These are phyloP conservation scores for Diplogelasinospora grovesii DNA, from an alignment of 495 filamentous ascomycete species.

Conservation along the genomic window DNA sequence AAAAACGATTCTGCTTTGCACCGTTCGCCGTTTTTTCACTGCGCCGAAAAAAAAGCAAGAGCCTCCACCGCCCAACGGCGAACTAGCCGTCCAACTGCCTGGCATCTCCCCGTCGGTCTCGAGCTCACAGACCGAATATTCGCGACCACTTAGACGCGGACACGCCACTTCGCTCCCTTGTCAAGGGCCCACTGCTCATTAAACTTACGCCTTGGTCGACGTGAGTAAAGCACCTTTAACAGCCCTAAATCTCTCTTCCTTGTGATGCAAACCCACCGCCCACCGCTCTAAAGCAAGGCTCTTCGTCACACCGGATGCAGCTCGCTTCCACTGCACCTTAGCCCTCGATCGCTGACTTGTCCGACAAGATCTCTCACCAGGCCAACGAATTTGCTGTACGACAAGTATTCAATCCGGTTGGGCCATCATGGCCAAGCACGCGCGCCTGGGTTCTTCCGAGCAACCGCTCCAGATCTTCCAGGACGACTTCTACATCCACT, in stretches of 20 bases:
- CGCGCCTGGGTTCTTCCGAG: conserved; percentile 51
- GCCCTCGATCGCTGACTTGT: not conserved
- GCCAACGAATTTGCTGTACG: not conserved
- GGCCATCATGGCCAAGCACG: conserved; percentile 45
- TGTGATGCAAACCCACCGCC: not conserved
- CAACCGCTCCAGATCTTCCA: conserved; percentile 55
- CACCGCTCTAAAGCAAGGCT: too few relatives aligned
- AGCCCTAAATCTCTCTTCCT: conserved; percentile 2
- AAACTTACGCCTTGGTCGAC: conserved; percentile 19
- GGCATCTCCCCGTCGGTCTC: conserved; percentile 1
- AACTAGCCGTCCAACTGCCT: too few relatives aligned
- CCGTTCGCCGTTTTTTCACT: too few relatives aligned
- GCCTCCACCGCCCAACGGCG: too few relatives aligned
- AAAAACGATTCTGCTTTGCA: too few relatives aligned
- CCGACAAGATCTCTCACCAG: not conserved
- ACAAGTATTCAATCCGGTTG: conserved; percentile 4
- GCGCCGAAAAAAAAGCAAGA: too few relatives aligned
- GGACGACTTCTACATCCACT: conserved; percentile 49
- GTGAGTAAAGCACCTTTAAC: conserved; percentile 9
- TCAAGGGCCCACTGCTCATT: conserved; percentile 22
- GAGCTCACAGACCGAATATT: conserved; percentile 1
- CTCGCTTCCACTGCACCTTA: not conserved
- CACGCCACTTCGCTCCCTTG: conserved; percentile 11
- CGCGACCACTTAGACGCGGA: conserved; percentile 6
- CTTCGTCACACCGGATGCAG: not conserved